Evolutionary conservation across 257 asterid genomes (phyloP), one percentile per base, ranked within the genome.

Genomic region (Penstemon newberryi): DNA sequence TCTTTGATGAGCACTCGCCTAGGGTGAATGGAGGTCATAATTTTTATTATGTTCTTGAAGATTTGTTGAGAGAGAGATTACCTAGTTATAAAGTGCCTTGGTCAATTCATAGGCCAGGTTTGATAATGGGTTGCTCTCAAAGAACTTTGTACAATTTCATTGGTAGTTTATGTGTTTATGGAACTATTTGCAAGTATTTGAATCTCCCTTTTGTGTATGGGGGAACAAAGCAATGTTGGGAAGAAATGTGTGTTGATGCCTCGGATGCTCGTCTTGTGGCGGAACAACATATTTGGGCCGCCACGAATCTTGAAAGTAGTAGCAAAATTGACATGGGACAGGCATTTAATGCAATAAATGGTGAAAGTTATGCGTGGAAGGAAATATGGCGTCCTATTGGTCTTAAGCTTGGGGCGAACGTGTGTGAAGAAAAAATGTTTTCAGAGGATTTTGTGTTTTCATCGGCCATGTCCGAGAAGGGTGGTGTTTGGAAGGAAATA

Each of bases 211-310:
- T 91, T 61, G 70, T 87, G 69, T 91, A 89, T 75, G 96, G 96
- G 0, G 97, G 97, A 11, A 78, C 78, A 5, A 79, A 70, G 45
- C 73, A 80, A 18, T 79, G 93, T n/a, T 91, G 97, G 97, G 97
- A 89, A 56, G 89, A 89, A 50, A 83, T 80, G 83, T 78, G 41
- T 72, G 51, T 91, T 0, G 97, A 91, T 36, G 80, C 83, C 46
- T 91, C 96, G 0, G 97, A 91, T 69, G 93, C 91, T 11, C 82
- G 95, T 13, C 91, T 91, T 4, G 93, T 89, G 46, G 95, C 96
- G 0, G 95, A 83, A 37, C 97, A 91, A 54, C 97, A 91, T 66
- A 72, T 85, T 38, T 91, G 95, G 90, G 83, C 84, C 3, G 83
- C 95, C 9, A 85, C 81, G 4, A 69, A 8, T 41, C 0, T 69